A percentile compares a stretch with the other conserved stretches of the same genome.
Conservation (phyloP, 108 stramenopile genomes). For the Tribonema minus region DNA sequence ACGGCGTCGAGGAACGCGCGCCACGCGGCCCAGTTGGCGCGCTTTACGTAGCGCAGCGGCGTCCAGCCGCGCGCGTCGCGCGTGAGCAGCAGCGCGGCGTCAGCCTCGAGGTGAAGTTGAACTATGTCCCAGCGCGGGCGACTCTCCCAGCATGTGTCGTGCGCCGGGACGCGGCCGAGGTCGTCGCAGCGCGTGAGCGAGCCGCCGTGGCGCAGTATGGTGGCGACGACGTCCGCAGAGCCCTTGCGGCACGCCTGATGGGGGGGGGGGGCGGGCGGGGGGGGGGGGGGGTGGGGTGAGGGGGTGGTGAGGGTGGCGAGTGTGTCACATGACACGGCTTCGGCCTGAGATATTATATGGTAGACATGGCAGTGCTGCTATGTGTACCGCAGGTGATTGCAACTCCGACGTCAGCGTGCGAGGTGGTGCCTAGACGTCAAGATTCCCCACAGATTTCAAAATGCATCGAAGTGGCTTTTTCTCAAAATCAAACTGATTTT, state of each 20-base stretch:
- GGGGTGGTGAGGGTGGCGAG: no score
- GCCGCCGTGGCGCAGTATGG: constrained; percentile 42
- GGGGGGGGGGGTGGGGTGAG: no score
- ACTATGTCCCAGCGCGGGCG: constrained; percentile 47
- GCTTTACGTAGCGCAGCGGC: constrained; percentile 68
- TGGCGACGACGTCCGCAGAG: constrained; percentile 14
- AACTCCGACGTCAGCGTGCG: no score
- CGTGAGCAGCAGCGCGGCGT: constrained; percentile 61
- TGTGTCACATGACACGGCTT: no score
- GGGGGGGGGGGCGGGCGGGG: no score
- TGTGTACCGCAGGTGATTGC: no score
- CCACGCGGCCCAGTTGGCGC: constrained; percentile 61
- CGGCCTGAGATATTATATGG: no score
- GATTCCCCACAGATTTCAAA: no score
- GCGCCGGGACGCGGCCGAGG: constrained; percentile 50
- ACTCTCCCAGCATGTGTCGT: constrained; percentile 52
- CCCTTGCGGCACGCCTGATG: constrained; percentile 21
- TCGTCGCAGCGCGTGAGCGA: constrained; percentile 44
- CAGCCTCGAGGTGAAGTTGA: constrained; percentile 11
- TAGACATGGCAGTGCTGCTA: no score
- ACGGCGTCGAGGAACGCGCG: constrained; percentile 56
- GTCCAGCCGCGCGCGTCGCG: constrained; percentile 68
- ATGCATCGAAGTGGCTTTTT: no score
- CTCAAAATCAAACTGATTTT: no score
- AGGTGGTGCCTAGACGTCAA: no score